Evolutionary conservation across 2,329 filamentous ascomycete genomes (phyloP).

Genomic region (Pseudogymnoascus sp.): DNA sequence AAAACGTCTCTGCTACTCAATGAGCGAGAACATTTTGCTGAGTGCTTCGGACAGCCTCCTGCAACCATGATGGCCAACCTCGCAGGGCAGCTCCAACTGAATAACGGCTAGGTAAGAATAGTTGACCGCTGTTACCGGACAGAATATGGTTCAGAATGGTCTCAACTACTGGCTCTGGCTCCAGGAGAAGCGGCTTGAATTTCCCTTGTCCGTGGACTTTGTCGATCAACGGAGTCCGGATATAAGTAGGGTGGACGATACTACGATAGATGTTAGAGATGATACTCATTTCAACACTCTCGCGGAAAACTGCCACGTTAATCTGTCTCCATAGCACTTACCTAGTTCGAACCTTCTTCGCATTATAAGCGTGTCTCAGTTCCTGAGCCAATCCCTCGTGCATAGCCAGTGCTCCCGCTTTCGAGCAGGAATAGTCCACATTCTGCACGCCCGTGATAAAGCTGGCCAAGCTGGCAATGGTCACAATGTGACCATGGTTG

Average conservation of each 20-base stretch:
- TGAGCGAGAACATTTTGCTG: background rate
- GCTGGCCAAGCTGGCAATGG: conserved; percentile 45
- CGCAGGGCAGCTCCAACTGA: background rate
- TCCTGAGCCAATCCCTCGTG: conserved; percentile 59
- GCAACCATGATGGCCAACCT: background rate
- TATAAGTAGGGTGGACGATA: conserved; percentile 12
- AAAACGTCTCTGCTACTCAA: background rate
- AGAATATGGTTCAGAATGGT: conserved; percentile 10
- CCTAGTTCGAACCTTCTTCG: conserved; percentile 46
- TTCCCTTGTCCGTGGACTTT: background rate
- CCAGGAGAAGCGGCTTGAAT: conserved; percentile 10
- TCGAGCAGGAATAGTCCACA: conserved; percentile 62
- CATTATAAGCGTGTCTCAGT: conserved; percentile 52
- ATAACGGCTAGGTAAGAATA: conserved; percentile 11
- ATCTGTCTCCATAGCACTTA: background rate
- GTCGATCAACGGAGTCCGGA: conserved; percentile 12
- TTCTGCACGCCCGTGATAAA: conserved; percentile 20
- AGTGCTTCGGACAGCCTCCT: background rate
- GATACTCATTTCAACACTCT: background rate
- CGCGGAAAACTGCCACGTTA: background rate
- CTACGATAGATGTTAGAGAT: background rate
- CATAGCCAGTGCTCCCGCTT: conserved; percentile 58
- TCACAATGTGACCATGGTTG: conserved; percentile 68
- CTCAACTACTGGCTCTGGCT: conserved; percentile 12
- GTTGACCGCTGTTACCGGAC: conserved; percentile 10